Conservation (phyloP, 2,329 filamentous ascomycete species). For the Talaromyces sp. region DNA sequence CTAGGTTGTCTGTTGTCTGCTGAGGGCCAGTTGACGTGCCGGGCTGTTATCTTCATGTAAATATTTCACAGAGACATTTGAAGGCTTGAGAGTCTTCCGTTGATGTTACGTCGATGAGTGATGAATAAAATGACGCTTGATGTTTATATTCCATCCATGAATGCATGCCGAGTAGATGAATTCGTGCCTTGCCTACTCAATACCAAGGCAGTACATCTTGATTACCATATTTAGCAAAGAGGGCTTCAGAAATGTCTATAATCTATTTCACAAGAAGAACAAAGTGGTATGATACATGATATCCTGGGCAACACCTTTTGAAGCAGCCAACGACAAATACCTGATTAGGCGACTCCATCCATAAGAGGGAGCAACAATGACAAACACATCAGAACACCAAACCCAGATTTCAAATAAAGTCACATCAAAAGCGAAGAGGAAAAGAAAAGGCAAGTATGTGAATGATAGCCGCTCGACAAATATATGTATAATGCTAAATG, state of each 20-base stretch:
- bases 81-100: background rate
- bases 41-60: background rate
- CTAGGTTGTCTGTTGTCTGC: background rate
- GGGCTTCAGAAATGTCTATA: constrained; percentile 5
- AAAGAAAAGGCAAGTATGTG: constrained; percentile 4
- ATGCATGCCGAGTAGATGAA: background rate
- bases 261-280: constrained; percentile 19
- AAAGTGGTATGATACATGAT: constrained; percentile 18
- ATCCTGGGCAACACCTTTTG: constrained; percentile 12
- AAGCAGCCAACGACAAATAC: constrained; percentile 1
- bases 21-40: background rate
- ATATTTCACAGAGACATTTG: background rate
- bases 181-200: background rate
- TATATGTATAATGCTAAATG: constrained; percentile 19
- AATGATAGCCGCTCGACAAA: constrained; percentile 15
- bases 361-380: background rate
- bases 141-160: background rate
- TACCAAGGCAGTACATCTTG: background rate
- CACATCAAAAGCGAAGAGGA: background rate
- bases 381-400: constrained; percentile 8
- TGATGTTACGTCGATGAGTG: background rate
- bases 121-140: background rate
- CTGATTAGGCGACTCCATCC: constrained; percentile 8
- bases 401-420: constrained; percentile 1
- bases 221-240: background rate